A percentile compares a stretch with the other conserved stretches of the same genome.
phyloP scores from a whole-genome alignment of 2,329 filamentous ascomycete genomes.

The Neopestalotiopsis rosae region DNA sequence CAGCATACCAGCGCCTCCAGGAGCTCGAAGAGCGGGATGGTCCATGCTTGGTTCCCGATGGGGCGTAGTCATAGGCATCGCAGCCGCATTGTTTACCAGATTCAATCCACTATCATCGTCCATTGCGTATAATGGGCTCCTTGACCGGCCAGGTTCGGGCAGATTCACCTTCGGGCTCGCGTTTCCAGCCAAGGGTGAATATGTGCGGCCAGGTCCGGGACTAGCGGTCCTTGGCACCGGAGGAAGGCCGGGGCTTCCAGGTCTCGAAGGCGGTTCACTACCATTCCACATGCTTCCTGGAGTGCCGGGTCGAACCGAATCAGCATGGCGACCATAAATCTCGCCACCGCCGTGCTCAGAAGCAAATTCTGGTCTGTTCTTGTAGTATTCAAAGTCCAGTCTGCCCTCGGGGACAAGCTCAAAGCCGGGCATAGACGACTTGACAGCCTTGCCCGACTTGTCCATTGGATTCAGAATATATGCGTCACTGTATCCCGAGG shows the following conservation, averaged over 20 bases:
- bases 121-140: conserved; percentile 55
- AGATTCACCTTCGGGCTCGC: conserved; percentile 34
- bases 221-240: conserved; percentile 33
- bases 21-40: conserved; percentile 28
- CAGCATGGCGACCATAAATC: conserved; percentile 64
- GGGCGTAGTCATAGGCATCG: conserved; percentile 50
- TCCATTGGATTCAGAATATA: conserved; percentile 83
- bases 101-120: conserved; percentile 59
- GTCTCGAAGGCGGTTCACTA: conserved; percentile 51
- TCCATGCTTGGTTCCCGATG: conserved; percentile 40
- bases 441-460: conserved; percentile 50
- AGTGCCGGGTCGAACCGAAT: conserved; percentile 66
- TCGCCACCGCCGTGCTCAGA: conserved; percentile 84
- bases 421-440: conserved; percentile 69
- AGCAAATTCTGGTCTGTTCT: conserved; percentile 86
- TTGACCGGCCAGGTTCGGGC: conserved; percentile 37
- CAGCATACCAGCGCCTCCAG: conserved; percentile 49
- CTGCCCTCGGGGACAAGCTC: conserved; percentile 87
- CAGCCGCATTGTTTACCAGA: conserved; percentile 58
- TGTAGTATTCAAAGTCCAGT: conserved; percentile 91
- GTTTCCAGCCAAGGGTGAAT: conserved; percentile 29
- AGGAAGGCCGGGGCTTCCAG: conserved; percentile 53
- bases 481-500: conserved; percentile 81
- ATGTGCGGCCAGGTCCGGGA: conserved; percentile 30
- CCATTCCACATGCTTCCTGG: conserved; percentile 58